A percentile compares a stretch with the other conserved stretches of the same genome.
phyloP scores from a whole-genome alignment of 106 monocot species.

The Dendrobium catenatum region DNA sequence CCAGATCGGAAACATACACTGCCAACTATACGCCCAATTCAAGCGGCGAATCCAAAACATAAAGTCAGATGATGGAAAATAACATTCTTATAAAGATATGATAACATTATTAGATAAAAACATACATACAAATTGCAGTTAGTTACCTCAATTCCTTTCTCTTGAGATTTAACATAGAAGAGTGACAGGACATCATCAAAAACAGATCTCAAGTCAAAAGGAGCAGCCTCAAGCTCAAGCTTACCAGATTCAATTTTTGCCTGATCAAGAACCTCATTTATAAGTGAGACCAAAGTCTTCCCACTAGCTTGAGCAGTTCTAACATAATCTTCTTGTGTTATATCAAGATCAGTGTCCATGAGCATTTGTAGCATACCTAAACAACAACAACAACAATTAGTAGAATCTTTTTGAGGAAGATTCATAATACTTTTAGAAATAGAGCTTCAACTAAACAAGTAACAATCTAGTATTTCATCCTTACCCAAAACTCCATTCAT shows the following conservation, averaged over 20 bases:
- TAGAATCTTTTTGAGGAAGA: not conserved
- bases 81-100: not conserved
- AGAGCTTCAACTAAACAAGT: constrained; percentile 1
- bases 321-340: constrained; percentile 95
- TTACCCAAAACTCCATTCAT: constrained; percentile 99
- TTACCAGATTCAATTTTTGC: constrained; percentile 99
- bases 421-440: not conserved
- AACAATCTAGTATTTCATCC: constrained; percentile 5
- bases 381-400: not conserved
- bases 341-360: constrained; percentile 90
- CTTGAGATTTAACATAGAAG: constrained; percentile 86
- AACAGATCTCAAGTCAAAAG: constrained; percentile 74
- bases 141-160: constrained; percentile 95
- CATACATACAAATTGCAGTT: not conserved
- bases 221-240: constrained; percentile 93
- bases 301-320: constrained; percentile 98
- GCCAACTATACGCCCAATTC: constrained; percentile 49
- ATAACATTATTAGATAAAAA: not conserved
- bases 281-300: constrained; percentile 89
- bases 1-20: constrained; percentile 79
- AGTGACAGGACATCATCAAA: constrained; percentile 92
- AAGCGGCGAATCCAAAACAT: not conserved
- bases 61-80: constrained; percentile 14
- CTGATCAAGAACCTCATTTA: constrained; percentile 97
- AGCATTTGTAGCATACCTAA: constrained; percentile 99